phyloP scores from a whole-genome alignment of 768 basidiomycete species.

The Pleurotus ostreatus region DNA sequence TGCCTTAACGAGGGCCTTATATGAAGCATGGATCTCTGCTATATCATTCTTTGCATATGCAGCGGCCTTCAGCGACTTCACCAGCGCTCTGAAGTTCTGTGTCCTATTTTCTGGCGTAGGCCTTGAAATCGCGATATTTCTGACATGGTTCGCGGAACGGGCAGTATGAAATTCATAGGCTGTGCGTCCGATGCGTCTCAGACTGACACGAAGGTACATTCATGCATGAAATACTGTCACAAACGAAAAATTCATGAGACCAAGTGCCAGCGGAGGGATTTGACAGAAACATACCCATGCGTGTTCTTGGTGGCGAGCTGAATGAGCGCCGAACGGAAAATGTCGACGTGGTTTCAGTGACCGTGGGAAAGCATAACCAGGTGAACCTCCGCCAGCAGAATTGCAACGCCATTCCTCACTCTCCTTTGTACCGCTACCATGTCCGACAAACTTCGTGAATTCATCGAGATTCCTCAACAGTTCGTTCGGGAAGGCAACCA shows the following conservation, averaged over 20 bases:
- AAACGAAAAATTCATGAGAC: neutral
- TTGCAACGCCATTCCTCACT: constrained; percentile 14
- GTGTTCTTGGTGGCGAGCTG: neutral
- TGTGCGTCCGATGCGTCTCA: constrained; percentile 31
- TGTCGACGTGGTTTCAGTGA: constrained; percentile 25
- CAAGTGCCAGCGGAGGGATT: neutral
- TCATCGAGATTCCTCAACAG: constrained; percentile 87
- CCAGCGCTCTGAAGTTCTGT: constrained; percentile 11
- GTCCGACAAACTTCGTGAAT: constrained; percentile 89
- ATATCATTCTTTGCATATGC: neutral
- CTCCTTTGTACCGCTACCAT: constrained; percentile 41
- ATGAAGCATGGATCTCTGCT: constrained; percentile 31
- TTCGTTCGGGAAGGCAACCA: constrained; percentile 93
- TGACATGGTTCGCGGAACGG: constrained; percentile 9
- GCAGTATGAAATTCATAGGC: constrained; percentile 16
- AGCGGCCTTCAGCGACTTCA: constrained; percentile 18
- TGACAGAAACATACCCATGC: neutral
- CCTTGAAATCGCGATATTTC: no score
- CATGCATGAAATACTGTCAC: constrained; percentile 40
- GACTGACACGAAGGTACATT: constrained; percentile 54
- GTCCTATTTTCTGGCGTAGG: no score
- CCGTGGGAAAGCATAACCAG: constrained; percentile 25
- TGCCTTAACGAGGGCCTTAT: constrained; percentile 26
- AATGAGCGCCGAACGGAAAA: constrained; percentile 8
- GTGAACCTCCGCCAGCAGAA: constrained; percentile 27